Conservation (phyloP, 169 alveolate species). For the Toxoplasma gondii region DNA sequence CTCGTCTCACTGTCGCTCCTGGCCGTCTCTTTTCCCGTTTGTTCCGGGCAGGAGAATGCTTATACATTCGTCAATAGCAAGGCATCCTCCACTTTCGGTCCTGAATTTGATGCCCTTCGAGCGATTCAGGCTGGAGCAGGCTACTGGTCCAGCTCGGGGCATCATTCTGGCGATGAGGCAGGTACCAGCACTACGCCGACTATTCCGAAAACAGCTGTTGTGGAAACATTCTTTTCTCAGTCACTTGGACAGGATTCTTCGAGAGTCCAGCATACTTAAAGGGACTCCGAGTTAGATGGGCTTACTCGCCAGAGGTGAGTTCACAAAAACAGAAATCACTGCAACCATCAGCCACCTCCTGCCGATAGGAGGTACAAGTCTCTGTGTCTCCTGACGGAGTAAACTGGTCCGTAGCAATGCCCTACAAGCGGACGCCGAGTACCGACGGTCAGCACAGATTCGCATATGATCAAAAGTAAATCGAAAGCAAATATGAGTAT, state of each 20-base stretch:
- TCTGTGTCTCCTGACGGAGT: constrained; percentile 76
- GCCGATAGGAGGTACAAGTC: constrained; percentile 63
- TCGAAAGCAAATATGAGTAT: background rate
- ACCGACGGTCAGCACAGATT: constrained; percentile 59
- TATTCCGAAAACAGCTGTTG: background rate
- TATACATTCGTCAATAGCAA: constrained; percentile 33
- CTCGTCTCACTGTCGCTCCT: background rate
- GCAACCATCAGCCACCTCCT: background rate
- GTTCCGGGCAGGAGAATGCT: constrained; percentile 41
- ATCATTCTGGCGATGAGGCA: constrained; percentile 67
- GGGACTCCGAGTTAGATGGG: constrained; percentile 64
- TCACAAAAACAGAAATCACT: background rate
- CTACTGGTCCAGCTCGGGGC: constrained; percentile 70
- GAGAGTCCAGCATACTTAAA: constrained; percentile 49
- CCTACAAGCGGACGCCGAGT: constrained; percentile 75
- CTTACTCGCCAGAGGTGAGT: constrained; percentile 69
- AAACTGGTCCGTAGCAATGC: constrained; percentile 70
- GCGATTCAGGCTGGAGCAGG: constrained; percentile 70
- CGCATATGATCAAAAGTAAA: background rate
- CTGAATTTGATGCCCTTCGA: constrained; percentile 64
- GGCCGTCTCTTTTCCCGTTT: background rate
- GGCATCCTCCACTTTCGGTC: constrained; percentile 64
- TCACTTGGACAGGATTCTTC: constrained; percentile 65
- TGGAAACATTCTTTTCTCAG: background rate
- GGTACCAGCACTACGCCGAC: constrained; percentile 26